A percentile compares a stretch with the other conserved stretches of the same genome.
These are phyloP conservation scores for Vitis cinerea DNA, from an alignment of 164 flowering plant genomes.

Conservation along the genomic window DNA sequence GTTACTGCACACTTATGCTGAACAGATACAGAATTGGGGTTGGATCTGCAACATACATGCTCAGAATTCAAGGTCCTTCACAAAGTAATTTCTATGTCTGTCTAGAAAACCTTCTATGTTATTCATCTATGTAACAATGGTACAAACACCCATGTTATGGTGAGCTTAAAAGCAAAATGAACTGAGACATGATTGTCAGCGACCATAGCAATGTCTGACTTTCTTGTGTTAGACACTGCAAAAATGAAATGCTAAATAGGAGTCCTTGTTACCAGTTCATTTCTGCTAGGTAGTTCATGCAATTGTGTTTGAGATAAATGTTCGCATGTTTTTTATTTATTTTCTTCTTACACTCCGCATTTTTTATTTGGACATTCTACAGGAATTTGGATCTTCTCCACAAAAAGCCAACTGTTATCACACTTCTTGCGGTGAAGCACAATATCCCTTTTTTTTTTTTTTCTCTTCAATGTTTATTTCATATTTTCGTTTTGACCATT, in stretches of 20 bases:
- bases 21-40: slow-evolving; percentile 79
- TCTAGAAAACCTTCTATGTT: not conserved
- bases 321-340: not conserved
- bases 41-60: slow-evolving; percentile 83
- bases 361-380: slow-evolving; percentile 20
- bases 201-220: not conserved
- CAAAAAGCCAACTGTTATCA: slow-evolving; percentile 37
- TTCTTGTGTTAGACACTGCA: not conserved
- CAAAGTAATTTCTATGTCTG: slow-evolving; percentile 46
- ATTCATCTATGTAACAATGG: not conserved
- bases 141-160: not conserved
- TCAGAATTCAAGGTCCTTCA: slow-evolving; percentile 55
- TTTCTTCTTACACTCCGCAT: not conserved
- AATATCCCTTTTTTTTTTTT: not conserved
- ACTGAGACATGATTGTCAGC: not conserved
- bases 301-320: not conserved
- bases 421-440: slow-evolving; percentile 68
- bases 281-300: too few relatives aligned
- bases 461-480: not conserved
- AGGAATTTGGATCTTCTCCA: slow-evolving; percentile 75
- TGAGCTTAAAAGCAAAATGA: not conserved
- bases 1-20: slow-evolving; percentile 71
- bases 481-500: not conserved
- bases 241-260: too few relatives aligned
- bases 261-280: too few relatives aligned